Percentiles rank a stretch among this genome's conserved stretches.
Conservation (phyloP, 2,329 filamentous ascomycete species). For the Fusarium haematococcum region DNA sequence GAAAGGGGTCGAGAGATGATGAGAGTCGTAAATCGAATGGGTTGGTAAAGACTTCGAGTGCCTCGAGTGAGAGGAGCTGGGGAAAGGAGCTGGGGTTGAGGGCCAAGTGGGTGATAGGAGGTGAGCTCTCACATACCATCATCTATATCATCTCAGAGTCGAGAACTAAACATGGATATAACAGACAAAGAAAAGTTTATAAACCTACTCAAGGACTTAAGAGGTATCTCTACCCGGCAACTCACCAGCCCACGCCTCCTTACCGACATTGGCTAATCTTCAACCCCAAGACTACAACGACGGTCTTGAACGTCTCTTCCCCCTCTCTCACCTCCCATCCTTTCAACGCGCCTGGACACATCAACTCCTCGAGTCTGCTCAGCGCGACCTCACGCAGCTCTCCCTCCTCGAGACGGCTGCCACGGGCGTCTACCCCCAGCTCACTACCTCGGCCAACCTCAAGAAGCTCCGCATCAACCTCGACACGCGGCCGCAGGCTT, state of each 20-base stretch:
- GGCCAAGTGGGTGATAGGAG: constrained; percentile 59
- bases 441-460: constrained; percentile 56
- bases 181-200: constrained; percentile 60
- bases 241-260: neutral
- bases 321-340: constrained; percentile 54
- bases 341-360: constrained; percentile 60
- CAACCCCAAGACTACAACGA: constrained; percentile 57
- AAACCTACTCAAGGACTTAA: constrained; percentile 54
- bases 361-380: constrained; percentile 58
- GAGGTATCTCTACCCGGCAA: constrained; percentile 44
- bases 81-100: constrained; percentile 51
- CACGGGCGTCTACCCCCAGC: constrained; percentile 55
- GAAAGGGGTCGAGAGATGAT: constrained; percentile 39
- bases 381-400: constrained; percentile 56
- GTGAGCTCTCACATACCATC: constrained; percentile 36
- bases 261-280: neutral
- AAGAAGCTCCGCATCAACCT: constrained; percentile 62
- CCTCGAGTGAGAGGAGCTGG: constrained; percentile 44
- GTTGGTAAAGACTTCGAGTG: constrained; percentile 19
- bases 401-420: constrained; percentile 56
- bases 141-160: neutral
- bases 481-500: constrained; percentile 53
- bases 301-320: constrained; percentile 60
- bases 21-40: constrained; percentile 35
- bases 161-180: neutral